Evolutionary conservation across 139 green algal species (phyloP).

Genomic region (Desmodesmus armatus): DNA sequence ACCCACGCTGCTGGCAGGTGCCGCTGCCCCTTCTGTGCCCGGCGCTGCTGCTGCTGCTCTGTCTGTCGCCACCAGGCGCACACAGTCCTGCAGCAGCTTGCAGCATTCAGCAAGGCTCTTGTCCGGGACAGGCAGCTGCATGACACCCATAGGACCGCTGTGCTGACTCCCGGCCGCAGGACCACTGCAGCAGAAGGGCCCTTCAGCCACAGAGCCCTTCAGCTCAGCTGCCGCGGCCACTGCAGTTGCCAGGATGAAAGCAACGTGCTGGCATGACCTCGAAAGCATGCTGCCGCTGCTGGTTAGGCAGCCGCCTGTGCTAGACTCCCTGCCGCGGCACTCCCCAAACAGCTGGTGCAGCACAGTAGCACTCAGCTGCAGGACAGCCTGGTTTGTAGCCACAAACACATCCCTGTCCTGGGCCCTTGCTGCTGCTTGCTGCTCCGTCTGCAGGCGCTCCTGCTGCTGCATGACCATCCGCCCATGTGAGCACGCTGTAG

Average conservation of each 20-base stretch:
- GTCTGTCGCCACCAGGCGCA: too few species aligned
- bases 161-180: not conserved
- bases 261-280: not conserved
- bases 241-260: not conserved
- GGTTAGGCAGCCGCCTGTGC: not conserved
- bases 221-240: not conserved
- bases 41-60: too few species aligned
- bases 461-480: not conserved
- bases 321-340: not conserved
- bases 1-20: too few species aligned
- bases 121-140: too few species aligned
- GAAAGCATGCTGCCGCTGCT: not conserved
- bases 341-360: not conserved
- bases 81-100: too few species aligned
- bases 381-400: not conserved
- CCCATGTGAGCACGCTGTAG: not conserved
- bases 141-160: too few species aligned
- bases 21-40: too few species aligned
- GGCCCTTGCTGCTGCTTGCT: not conserved
- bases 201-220: too few species aligned
- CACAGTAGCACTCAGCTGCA: not conserved
- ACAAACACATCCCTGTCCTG: not conserved
- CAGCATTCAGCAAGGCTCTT: too few species aligned
- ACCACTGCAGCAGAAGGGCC: too few species aligned
- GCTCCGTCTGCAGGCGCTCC: not conserved